Conservation (phyloP, 768 basidiomycete species). For the Boletus sp. region DNA sequence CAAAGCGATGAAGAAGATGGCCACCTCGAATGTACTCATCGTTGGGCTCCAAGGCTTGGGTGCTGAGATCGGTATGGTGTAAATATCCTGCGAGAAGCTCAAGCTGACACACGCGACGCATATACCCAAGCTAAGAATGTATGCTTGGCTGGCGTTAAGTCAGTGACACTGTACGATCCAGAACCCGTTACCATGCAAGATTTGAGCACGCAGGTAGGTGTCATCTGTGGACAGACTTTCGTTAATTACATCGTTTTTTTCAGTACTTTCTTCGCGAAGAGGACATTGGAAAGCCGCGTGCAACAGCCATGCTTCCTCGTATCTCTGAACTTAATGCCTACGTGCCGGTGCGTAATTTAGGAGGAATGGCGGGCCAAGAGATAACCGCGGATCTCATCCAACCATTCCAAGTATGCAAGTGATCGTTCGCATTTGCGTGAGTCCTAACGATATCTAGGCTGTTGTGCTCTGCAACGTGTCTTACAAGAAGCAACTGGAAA, state of each 20-base stretch:
- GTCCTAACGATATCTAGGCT: constrained; percentile 48
- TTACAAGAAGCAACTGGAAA: constrained; percentile 82
- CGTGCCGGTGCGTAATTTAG: constrained; percentile 89
- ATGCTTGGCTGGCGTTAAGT: constrained; percentile 94
- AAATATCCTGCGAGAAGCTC: constrained; percentile 1
- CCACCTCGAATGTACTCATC: constrained; percentile 89
- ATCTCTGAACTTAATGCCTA: constrained; percentile 94
- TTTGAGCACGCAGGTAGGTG: constrained; percentile 82
- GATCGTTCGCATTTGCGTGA: not conserved
- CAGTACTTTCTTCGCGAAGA: constrained; percentile 92
- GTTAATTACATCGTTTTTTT: constrained; percentile 9
- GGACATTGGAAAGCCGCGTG: constrained; percentile 88
- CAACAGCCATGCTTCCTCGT: constrained; percentile 81
- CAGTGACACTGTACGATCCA: constrained; percentile 93
- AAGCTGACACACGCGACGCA: constrained; percentile 8
- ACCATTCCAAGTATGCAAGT: constrained; percentile 77
- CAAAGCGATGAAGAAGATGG: constrained; percentile 98
- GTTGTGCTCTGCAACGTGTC: constrained; percentile 84
- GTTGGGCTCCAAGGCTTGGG: constrained; percentile 91
- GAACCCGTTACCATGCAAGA: constrained; percentile 86
- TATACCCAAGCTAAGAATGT: constrained; percentile 77
- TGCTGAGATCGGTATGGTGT: constrained; percentile 81
- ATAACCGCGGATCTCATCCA: constrained; percentile 79
- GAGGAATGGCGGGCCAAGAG: constrained; percentile 70
- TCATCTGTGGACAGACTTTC: not conserved